Percentiles rank a stretch among this genome's conserved stretches.
phyloP scores from a whole-genome alignment of 2,329 filamentous ascomycete species.

The Hirsutella rhossiliensis region DNA sequence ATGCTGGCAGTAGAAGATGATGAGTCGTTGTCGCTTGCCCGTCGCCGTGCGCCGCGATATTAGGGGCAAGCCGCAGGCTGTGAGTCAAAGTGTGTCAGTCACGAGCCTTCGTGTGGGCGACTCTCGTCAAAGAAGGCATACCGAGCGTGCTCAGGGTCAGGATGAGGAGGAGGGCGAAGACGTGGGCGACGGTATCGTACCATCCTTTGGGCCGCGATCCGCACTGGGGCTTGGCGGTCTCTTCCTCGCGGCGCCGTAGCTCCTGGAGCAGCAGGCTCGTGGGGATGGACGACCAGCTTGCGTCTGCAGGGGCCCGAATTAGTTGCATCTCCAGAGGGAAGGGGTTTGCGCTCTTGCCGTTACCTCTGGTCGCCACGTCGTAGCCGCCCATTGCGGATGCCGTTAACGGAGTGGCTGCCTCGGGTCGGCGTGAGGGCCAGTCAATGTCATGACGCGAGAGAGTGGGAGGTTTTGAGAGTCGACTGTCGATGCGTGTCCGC shows the following conservation, averaged over 20 bases:
- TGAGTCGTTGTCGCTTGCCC: slow-evolving; percentile 42
- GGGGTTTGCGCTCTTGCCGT: neutral
- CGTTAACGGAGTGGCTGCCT: slow-evolving; percentile 1
- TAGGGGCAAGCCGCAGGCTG: slow-evolving; percentile 55
- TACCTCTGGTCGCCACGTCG: slow-evolving; percentile 7
- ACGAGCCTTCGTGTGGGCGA: neutral
- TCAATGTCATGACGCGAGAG: slow-evolving; percentile 2
- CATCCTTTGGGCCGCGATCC: slow-evolving; percentile 37
- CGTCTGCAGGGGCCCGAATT: slow-evolving; percentile 9
- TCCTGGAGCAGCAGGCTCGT: slow-evolving; percentile 41
- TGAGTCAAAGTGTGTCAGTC: neutral
- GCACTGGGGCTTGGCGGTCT: slow-evolving; percentile 34
- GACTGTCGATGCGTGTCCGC: too few relatives aligned
- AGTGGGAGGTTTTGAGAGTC: neutral
- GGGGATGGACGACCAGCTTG: slow-evolving; percentile 35
- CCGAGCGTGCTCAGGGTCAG: slow-evolving; percentile 46
- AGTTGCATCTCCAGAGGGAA: neutral
- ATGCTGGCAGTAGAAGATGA: slow-evolving; percentile 59
- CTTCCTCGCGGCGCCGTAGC: slow-evolving; percentile 32
- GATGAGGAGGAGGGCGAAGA: slow-evolving; percentile 56
- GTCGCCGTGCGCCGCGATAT: slow-evolving; percentile 47
- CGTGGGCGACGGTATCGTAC: slow-evolving; percentile 57
- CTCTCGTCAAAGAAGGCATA: slow-evolving; percentile 13
- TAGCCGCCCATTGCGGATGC: slow-evolving; percentile 6
- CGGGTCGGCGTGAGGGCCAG: neutral